Evolutionary conservation across 2,329 filamentous ascomycete species (phyloP), one percentile per base, ranked within the genome.

Genomic region (Penicillium sp.): DNA sequence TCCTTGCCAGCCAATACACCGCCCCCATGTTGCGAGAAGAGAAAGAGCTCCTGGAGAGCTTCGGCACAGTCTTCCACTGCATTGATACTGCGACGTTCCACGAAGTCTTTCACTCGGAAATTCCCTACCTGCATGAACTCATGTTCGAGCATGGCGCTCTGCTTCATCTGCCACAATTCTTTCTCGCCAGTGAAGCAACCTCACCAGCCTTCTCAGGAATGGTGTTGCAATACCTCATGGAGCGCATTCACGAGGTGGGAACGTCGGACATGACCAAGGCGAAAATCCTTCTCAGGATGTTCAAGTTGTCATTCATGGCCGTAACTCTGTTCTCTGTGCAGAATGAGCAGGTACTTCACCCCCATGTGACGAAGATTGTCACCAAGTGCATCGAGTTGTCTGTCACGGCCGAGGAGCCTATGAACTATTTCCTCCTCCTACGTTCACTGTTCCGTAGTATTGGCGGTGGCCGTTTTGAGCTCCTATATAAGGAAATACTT

Each of bases 231-330:
- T 99, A 99, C 72, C 82, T 99, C 60, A 99, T 99, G 95, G 90
- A 94, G 68, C 90, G 91, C 54, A 96, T 99, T 58, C 90, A 96
- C 63, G 91, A 99, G 73, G 92, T 99, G 44, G 95, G 95, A 22
- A 95, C 92, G 0, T 88, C 90, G 7, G 92, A 99, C 75, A 88
- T 95, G 54, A 92, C 91, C 72, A 96, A 94, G 75, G 94, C 95
- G 0, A 94, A 92, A 6, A 96, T 99, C 50, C 79, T 99, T 36
- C 80, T 99, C 52, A 86, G 96, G 56, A 86, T 99, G 53, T 99
- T 98, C 80, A 99, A 99, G 77, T 79, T 99, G 52, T 96, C 94
- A 0, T 99, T 99, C 75, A 99, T 99, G 95, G 96, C 96, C 0
- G 95, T 99, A 40, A 99, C 95, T 0, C 82, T 99, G 1, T 99